phyloP scores from a whole-genome alignment of 1,284 basidiomycete species.

The Caloboletus inedulis region DNA sequence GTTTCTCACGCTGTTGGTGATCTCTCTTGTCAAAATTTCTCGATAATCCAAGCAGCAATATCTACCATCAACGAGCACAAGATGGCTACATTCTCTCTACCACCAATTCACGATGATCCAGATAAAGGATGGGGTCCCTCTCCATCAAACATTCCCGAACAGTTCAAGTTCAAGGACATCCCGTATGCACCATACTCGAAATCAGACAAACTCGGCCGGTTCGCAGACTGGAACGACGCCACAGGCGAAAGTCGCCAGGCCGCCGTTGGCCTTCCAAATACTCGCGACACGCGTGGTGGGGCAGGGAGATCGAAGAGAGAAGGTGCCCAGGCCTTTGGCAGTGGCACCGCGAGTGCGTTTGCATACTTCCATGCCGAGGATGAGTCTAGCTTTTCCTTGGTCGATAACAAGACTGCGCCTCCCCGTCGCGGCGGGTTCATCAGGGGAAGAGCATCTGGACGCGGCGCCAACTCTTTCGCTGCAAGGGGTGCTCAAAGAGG shows the following conservation, averaged over 20 bases:
- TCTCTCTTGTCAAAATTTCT: constrained; percentile 18
- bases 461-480: constrained; percentile 44
- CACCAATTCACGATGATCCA: constrained; percentile 75
- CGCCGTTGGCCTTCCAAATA: constrained; percentile 47
- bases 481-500: constrained; percentile 47
- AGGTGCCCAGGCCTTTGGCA: constrained; percentile 70
- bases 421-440: constrained; percentile 63
- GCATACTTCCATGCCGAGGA: constrained; percentile 99
- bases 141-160: constrained; percentile 66
- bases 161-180: constrained; percentile 87
- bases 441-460: constrained; percentile 53
- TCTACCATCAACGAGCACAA: constrained; percentile 19
- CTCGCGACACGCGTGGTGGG: constrained; percentile 48
- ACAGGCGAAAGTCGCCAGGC: constrained; percentile 62
- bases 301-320: constrained; percentile 60
- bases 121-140: constrained; percentile 84
- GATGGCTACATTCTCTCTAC: constrained; percentile 76
- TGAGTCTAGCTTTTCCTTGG: constrained; percentile 95
- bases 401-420: constrained; percentile 78
- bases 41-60: constrained; percentile 10
- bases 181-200: constrained; percentile 98
- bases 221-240: constrained; percentile 95
- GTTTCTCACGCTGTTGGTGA: constrained; percentile 44
- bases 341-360: constrained; percentile 89
- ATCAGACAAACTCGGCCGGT: constrained; percentile 95